These are phyloP conservation scores for Aquanectria penicillioides DNA, from an alignment of 2,329 filamentous ascomycete genomes.

Conservation along the genomic window DNA sequence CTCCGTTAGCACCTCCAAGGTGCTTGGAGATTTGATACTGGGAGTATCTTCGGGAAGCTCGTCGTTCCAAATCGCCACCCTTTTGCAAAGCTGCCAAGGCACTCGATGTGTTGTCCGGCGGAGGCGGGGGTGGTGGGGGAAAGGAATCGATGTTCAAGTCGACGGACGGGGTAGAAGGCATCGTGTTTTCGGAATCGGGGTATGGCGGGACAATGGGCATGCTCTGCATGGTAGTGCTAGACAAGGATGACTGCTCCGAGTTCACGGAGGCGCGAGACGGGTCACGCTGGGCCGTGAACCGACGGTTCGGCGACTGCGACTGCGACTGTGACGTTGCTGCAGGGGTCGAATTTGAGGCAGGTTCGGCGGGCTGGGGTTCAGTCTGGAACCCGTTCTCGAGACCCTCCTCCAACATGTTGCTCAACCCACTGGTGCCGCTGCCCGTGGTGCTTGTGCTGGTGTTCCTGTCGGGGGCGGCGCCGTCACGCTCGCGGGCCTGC, in stretches of 20 bases:
- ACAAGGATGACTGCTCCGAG: constrained; percentile 73
- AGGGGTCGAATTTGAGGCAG: constrained; percentile 37
- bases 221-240: constrained; percentile 80
- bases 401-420: constrained; percentile 68
- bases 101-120: constrained; percentile 82
- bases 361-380: constrained; percentile 47
- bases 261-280: constrained; percentile 60
- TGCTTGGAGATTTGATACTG: constrained; percentile 98
- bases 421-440: constrained; percentile 66
- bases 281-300: constrained; percentile 59
- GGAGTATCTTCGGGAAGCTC: constrained; percentile 93
- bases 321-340: constrained; percentile 34
- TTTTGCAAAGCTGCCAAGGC: constrained; percentile 90
- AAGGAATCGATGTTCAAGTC: constrained; percentile 72
- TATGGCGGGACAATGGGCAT: constrained; percentile 80
- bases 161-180: constrained; percentile 52
- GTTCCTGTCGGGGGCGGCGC: constrained; percentile 57
- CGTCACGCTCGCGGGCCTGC: constrained; percentile 65
- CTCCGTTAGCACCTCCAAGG: constrained; percentile 81
- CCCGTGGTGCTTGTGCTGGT: constrained; percentile 68
- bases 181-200: constrained; percentile 66
- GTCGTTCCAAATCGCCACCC: constrained; percentile 89
- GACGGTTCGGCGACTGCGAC: constrained; percentile 60
- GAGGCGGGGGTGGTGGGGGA: constrained; percentile 74
- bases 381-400: constrained; percentile 63